These are phyloP conservation scores for Nemania bipapillata DNA, from an alignment of 2,329 filamentous ascomycete species.

Conservation along the genomic window DNA sequence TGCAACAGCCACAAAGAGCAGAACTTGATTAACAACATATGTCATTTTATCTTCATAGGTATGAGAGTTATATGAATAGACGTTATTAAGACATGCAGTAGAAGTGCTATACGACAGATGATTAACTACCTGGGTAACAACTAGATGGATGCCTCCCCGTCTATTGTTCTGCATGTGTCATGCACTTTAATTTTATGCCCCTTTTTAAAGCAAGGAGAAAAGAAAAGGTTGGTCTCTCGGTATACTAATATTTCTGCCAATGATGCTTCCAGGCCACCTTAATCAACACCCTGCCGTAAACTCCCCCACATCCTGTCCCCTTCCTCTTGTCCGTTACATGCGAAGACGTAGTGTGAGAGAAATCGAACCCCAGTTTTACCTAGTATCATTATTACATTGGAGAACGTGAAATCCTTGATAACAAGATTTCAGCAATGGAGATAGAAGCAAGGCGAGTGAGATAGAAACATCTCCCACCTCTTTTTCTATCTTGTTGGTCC, in stretches of 20 bases:
- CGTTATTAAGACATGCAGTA: background rate
- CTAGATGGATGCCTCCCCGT: background rate
- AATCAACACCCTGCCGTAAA: conserved; percentile 21
- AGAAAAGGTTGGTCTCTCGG: conserved; percentile 8
- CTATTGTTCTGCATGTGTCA: background rate
- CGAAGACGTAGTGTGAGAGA: conserved; percentile 24
- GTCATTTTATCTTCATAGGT: too few relatives aligned
- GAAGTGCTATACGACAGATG: conserved; percentile 4
- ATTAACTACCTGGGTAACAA: background rate
- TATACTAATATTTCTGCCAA: conserved; percentile 2
- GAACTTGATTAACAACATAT: too few relatives aligned
- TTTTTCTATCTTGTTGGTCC: conserved; percentile 6
- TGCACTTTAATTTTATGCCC: background rate
- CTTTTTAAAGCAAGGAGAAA: background rate
- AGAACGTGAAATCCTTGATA: conserved; percentile 20
- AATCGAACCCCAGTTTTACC: conserved; percentile 1
- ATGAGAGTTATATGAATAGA: background rate
- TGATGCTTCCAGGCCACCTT: conserved; percentile 18
- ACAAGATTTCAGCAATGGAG: conserved; percentile 8
- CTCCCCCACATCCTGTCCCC: conserved; percentile 25
- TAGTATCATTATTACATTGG: conserved; percentile 37
- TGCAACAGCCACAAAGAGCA: too few relatives aligned
- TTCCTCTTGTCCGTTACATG: conserved; percentile 22
- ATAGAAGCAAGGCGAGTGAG: background rate
- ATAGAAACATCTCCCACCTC: conserved; percentile 5